Evolutionary conservation across 306 rosid genomes (phyloP).

Genomic region (Quercus mongolica): DNA sequence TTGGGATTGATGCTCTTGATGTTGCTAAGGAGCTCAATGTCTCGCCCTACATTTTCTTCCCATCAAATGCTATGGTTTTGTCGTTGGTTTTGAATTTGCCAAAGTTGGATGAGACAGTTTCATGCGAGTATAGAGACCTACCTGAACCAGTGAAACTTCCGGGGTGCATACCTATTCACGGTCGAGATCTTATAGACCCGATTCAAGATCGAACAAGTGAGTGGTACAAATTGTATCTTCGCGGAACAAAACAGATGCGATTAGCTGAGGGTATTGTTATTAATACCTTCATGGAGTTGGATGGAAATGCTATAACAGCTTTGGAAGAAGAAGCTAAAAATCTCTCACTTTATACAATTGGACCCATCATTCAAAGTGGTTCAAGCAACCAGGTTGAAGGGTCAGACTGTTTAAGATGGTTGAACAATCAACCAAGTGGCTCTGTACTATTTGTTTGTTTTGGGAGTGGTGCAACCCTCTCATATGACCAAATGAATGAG

Average conservation of each 20-base stretch:
- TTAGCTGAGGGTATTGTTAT: slow-evolving; percentile 26
- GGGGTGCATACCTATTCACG: slow-evolving; percentile 19
- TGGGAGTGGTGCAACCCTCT: slow-evolving; percentile 38
- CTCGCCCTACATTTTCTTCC: slow-evolving; percentile 24
- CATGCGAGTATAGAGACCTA: slow-evolving; percentile 27
- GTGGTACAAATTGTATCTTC: slow-evolving; percentile 19
- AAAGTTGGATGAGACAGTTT: slow-evolving; percentile 10
- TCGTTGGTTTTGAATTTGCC: slow-evolving; percentile 29
- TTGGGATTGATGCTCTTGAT: slow-evolving; percentile 13
- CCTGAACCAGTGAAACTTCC: slow-evolving; percentile 20
- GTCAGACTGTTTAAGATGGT: slow-evolving; percentile 13
- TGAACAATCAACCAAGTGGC: slow-evolving; percentile 17
- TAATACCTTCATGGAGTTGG: slow-evolving; percentile 32
- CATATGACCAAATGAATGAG: slow-evolving; percentile 22
- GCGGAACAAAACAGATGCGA: slow-evolving; percentile 13
- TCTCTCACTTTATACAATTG: slow-evolving; percentile 32
- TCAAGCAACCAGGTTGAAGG: neutral
- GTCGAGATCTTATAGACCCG: slow-evolving; percentile 24
- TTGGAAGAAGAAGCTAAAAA: neutral
- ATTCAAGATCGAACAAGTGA: slow-evolving; percentile 25
- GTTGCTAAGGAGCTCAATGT: slow-evolving; percentile 28
- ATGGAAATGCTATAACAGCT: slow-evolving; percentile 15
- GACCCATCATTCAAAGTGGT: slow-evolving; percentile 34
- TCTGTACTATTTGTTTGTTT: slow-evolving; percentile 27
- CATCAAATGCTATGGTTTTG: slow-evolving; percentile 16